These are phyloP conservation scores for Scheffersomyces ergatensis DNA, from an alignment of 805 yeast species.

Conservation along the genomic window DNA sequence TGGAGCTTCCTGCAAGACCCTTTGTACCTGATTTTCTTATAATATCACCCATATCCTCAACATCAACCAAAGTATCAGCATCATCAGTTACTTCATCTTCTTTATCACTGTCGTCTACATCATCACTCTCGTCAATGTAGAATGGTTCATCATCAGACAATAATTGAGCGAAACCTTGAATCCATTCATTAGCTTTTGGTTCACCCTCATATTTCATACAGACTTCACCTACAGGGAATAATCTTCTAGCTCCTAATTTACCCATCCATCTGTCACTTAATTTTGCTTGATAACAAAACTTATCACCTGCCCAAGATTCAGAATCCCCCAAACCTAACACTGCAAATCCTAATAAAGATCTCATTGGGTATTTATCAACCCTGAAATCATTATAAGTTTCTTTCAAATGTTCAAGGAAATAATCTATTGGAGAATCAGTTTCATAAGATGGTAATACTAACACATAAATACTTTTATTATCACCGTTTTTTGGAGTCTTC, in stretches of 20 bases:
- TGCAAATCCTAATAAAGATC: slow-evolving; percentile 69
- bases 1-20: slow-evolving; percentile 5
- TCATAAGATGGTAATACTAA: slow-evolving; percentile 87
- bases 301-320: slow-evolving; percentile 73
- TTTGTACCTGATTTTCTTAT: slow-evolving; percentile 37
- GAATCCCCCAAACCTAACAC: slow-evolving; percentile 87
- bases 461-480: slow-evolving; percentile 54
- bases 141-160: slow-evolving; percentile 73
- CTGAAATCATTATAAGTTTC: slow-evolving; percentile 86
- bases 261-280: slow-evolving; percentile 73
- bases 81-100: slow-evolving; percentile 34
- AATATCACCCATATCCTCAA: slow-evolving; percentile 81
- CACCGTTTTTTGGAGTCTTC: slow-evolving; percentile 47
- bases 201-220: slow-evolving; percentile 75
- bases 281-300: slow-evolving; percentile 83
- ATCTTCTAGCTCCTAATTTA: slow-evolving; percentile 80
- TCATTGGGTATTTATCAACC: slow-evolving; percentile 77
- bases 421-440: slow-evolving; percentile 89
- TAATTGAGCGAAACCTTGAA: slow-evolving; percentile 53
- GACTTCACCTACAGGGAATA: slow-evolving; percentile 79
- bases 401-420: slow-evolving; percentile 71
- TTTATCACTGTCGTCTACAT: slow-evolving; percentile 51
- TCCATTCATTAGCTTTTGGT: slow-evolving; percentile 64
- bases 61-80: slow-evolving; percentile 61
- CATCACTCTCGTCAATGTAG: slow-evolving; percentile 54